Evolutionary conservation across 352 stramenopile genomes (phyloP).

Genomic region (Thalassiosira hispida): DNA sequence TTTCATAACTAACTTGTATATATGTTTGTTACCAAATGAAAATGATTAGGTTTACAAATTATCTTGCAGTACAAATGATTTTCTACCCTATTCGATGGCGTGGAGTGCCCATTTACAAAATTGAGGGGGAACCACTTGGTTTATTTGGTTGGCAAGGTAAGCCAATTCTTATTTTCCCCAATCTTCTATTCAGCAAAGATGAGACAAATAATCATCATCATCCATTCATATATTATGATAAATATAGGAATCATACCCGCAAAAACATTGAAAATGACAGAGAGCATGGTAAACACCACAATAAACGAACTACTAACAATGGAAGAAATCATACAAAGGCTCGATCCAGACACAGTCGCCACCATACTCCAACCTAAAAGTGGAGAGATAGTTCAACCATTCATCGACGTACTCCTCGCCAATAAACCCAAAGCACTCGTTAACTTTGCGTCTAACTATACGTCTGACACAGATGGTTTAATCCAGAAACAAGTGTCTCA

Average conservation of each 20-base stretch:
- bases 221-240: background rate
- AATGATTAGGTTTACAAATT: conserved; percentile 75
- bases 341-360: conserved; percentile 62
- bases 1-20: conserved; percentile 3
- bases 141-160: conserved; percentile 91
- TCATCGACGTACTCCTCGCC: conserved; percentile 56
- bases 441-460: conserved; percentile 47
- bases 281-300: conserved; percentile 94
- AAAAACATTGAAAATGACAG: conserved; percentile 95
- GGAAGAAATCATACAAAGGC: conserved; percentile 66
- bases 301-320: conserved; percentile 87
- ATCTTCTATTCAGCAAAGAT: background rate
- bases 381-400: conserved; percentile 52
- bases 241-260: conserved; percentile 90
- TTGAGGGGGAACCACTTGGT: conserved; percentile 88
- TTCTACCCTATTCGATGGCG: conserved; percentile 95
- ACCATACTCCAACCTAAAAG: conserved; percentile 50
- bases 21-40: too few species aligned
- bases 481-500: conserved; percentile 44
- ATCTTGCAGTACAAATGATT: conserved; percentile 93
- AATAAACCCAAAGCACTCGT: conserved; percentile 45
- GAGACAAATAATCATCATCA: background rate
- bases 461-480: conserved; percentile 31
- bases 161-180: background rate
- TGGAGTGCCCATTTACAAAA: conserved; percentile 86